Percentiles rank a stretch among this genome's conserved stretches.
Conservation (phyloP, 2,329 filamentous ascomycete species). For the Trichothecium roseum region DNA sequence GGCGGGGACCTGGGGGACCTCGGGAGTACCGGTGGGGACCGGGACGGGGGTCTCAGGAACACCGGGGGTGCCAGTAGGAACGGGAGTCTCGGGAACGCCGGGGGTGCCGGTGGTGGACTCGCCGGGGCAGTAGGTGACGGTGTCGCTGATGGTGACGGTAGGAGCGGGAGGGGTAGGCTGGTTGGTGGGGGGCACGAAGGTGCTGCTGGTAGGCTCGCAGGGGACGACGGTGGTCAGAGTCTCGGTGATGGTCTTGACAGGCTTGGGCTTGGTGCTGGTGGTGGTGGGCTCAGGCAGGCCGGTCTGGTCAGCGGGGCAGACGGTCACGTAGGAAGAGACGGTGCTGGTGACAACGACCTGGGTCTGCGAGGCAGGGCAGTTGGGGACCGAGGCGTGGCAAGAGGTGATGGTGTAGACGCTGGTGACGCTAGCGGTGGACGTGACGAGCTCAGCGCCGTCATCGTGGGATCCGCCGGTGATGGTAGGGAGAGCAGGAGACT, state of each 20-base stretch:
- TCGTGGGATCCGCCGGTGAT: slow-evolving; percentile 4
- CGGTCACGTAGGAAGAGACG: slow-evolving; percentile 9
- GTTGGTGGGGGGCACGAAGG: slow-evolving; percentile 12
- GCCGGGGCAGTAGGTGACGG: slow-evolving; percentile 4
- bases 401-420: slow-evolving; percentile 21
- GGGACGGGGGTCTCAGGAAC: not conserved
- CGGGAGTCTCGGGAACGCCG: not conserved
- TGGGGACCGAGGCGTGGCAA: slow-evolving; percentile 24
- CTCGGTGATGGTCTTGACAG: slow-evolving; percentile 12
- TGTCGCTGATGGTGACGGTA: slow-evolving; percentile 9
- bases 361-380: slow-evolving; percentile 29
- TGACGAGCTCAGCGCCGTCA: slow-evolving; percentile 5
- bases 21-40: slow-evolving; percentile 1
- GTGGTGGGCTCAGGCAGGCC: slow-evolving; percentile 4
- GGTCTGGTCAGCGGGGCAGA: slow-evolving; percentile 12
- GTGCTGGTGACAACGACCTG: slow-evolving; percentile 19
- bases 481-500: slow-evolving; percentile 5
- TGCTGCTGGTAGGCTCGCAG: slow-evolving; percentile 14
- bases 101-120: not conserved
- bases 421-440: slow-evolving; percentile 13
- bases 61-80: not conserved
- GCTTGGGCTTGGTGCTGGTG: slow-evolving; percentile 5
- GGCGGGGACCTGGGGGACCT: not conserved
- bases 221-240: slow-evolving; percentile 14
- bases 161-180: slow-evolving; percentile 9